These are phyloP conservation scores for Ormosia semicastrata DNA, from an alignment of 306 rosid genomes.

Conservation along the genomic window DNA sequence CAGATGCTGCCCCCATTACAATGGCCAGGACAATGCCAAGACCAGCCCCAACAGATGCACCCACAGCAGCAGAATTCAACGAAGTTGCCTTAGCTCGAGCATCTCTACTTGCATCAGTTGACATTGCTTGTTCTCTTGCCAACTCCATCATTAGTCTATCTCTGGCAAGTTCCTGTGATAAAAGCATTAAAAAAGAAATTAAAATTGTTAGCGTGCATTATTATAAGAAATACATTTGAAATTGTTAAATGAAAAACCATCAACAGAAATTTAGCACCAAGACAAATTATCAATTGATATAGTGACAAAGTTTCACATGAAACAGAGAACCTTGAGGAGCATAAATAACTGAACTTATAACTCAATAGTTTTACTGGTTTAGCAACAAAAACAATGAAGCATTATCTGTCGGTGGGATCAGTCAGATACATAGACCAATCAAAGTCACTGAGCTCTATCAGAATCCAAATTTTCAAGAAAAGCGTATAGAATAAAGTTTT, in stretches of 20 bases:
- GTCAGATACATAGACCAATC: background rate
- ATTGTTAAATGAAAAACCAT: background rate
- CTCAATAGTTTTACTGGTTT: constrained; percentile 7
- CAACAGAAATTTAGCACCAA: background rate
- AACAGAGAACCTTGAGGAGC: background rate
- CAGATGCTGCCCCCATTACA: constrained; percentile 99
- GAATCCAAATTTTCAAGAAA: background rate
- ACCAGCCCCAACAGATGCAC: constrained; percentile 94
- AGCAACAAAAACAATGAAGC: background rate
- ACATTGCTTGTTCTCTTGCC: constrained; percentile 60
- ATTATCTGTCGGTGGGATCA: background rate
- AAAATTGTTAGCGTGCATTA: background rate
- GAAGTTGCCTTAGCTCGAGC: constrained; percentile 65
- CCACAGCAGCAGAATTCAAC: constrained; percentile 76
- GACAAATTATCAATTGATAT: background rate
- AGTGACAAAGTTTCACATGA: background rate
- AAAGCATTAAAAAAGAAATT: background rate
- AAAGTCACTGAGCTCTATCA: background rate
- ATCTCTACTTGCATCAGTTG: constrained; percentile 43
- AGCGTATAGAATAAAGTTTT: background rate
- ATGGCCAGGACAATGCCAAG: constrained; percentile 85
- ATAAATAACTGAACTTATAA: background rate
- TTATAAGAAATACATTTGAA: background rate
- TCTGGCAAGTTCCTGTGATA: constrained; percentile 64
- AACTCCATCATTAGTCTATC: constrained; percentile 76